Evolutionary conservation across 2,329 filamentous ascomycete genomes (phyloP).

Genomic region (Calonectria leucothoes): DNA sequence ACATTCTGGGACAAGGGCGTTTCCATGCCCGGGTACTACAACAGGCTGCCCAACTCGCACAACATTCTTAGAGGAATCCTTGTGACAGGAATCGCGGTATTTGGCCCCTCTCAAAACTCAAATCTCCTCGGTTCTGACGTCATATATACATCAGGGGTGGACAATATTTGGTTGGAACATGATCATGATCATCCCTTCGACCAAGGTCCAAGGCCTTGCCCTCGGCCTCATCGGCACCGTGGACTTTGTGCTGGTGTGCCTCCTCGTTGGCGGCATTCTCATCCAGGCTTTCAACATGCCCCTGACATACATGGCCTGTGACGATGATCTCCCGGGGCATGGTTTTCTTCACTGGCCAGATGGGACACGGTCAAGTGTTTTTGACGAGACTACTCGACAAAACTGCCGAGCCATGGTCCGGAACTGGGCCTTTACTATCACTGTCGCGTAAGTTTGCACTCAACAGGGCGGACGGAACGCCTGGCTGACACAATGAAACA

Average conservation of each 20-base stretch:
- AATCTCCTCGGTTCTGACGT: not conserved
- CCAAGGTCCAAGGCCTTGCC: not conserved
- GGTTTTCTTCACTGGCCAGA: not conserved
- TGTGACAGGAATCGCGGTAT: constrained; percentile 7
- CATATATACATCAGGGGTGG: constrained; percentile 4
- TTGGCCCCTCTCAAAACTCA: not conserved
- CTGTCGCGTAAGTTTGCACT: not conserved
- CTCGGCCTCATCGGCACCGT: not conserved
- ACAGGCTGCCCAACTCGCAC: not conserved
- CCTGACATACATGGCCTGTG: constrained; percentile 8
- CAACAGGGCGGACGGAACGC: not conserved
- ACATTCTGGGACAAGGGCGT: not conserved
- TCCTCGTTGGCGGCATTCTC: not conserved
- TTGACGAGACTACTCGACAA: constrained; percentile 9
- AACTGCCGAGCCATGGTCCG: constrained; percentile 4
- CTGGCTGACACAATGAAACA: not conserved
- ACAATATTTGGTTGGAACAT: constrained; percentile 16
- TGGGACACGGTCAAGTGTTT: not conserved
- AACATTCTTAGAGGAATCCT: not conserved
- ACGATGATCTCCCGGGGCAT: constrained; percentile 9
- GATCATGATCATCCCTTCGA: constrained; percentile 7
- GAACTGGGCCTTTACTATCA: constrained; percentile 5
- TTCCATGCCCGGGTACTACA: not conserved
- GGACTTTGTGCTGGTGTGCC: not conserved
- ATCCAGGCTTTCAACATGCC: constrained; percentile 1